Evolutionary conservation across 2,329 filamentous ascomycete genomes (phyloP).

Genomic region (Colletotrichum costaricense): DNA sequence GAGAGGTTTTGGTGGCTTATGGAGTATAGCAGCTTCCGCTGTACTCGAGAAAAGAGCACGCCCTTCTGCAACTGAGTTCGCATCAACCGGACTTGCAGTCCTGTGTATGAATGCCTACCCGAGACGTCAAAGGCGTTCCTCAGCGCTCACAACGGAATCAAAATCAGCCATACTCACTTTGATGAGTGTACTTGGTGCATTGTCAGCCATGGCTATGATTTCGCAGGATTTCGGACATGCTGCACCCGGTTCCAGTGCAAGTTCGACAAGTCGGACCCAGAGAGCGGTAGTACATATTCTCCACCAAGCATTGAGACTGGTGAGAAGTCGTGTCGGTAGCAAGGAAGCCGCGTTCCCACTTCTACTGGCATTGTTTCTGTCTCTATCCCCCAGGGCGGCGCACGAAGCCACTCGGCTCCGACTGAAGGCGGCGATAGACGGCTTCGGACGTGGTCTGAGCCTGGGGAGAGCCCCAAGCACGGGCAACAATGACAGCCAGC

Average conservation of each 20-base stretch:
- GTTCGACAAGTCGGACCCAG: not conserved
- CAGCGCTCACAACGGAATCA: not conserved
- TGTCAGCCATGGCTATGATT: conserved; percentile 41
- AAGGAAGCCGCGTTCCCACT: conserved; percentile 15
- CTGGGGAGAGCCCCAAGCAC: not conserved
- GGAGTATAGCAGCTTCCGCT: conserved; percentile 18
- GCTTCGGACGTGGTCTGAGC: not conserved
- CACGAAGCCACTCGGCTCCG: not conserved
- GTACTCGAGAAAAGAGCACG: conserved; percentile 8
- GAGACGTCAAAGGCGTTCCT: not conserved
- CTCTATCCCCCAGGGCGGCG: not conserved
- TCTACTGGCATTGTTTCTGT: conserved; percentile 25
- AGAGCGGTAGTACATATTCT: conserved; percentile 17
- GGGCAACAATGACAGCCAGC: conserved; percentile 23
- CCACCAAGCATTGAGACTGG: conserved; percentile 19
- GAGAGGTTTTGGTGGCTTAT: conserved; percentile 13
- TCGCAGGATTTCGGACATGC: conserved; percentile 19
- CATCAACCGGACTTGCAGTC: conserved; percentile 12
- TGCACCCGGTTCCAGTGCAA: not conserved
- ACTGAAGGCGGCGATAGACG: not conserved
- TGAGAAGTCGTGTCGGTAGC: not conserved
- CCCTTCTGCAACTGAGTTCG: conserved; percentile 12
- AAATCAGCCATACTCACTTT: conserved; percentile 35
- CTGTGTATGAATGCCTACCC: conserved; percentile 1
- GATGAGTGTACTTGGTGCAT: conserved; percentile 44